Base-by-base conservation (phyloP, 2,329 filamentous ascomycete species). In the Stagonosporopsis tanaceti region DNA sequence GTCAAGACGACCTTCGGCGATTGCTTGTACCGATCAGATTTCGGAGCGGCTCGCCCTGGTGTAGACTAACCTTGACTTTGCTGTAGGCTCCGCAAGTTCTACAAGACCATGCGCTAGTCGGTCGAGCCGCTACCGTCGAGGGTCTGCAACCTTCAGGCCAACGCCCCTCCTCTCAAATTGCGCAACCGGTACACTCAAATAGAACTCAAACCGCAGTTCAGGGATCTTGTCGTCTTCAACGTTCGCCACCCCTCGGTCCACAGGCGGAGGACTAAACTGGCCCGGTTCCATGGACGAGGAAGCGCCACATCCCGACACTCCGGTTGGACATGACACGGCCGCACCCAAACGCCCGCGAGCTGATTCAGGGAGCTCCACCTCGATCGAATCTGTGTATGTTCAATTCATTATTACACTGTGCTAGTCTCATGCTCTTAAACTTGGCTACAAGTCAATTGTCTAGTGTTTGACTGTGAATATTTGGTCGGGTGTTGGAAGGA, bases 251-350 rank as follows among this genome's bases (percentile, higher is more conserved):
- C 52, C 44, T 53, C 46, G 47, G 37, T 57, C 38, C 50, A 47
- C 51, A 54, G 56, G 58, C 40, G 63, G 63, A 63, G 57, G 51
- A 52, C 48, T 41, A 59, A 61, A 53, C 63, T 56, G 58, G 61
- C 72, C 72, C 72, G 70, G 61, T 55, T 63, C 72, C 72, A 76
- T 75, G 73, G 72, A 73, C 47, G 63, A 67, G 71, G 68, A 60
- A 62, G 70, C 67, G 73, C 72, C 73, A 74, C 71, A 60, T 71
- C 71, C 73, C 73, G 72, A 70, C 60, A 65, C 66, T 61, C 61
- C 61, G 72, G 73, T 65, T 65, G 67, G 62, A 65, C 65, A 71
- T 74, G 68, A 68, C 67, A 75, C 69, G 66, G 65, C 63, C 65
- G 63, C 63, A 65, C 65, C 66, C 62, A 75, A 74, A 67, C 73